Evolutionary conservation across 1,284 basidiomycete species (phyloP), one percentile per base, ranked within the genome.

Genomic region (Sparassis latifolia): DNA sequence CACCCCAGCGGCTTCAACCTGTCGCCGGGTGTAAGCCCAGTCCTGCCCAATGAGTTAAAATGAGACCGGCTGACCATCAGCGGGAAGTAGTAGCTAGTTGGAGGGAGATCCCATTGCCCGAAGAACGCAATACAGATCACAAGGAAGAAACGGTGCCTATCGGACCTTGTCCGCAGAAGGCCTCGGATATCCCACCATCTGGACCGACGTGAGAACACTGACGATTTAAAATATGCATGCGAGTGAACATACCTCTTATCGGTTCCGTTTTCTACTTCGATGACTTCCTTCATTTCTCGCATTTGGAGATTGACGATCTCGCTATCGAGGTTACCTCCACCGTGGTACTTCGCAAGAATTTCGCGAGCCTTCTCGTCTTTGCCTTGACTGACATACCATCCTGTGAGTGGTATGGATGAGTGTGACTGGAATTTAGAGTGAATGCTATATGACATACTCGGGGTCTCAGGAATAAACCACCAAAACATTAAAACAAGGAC

Each of bases 231-330:
- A 20, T 27, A 6, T 12, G 28, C 9, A 28, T 42, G 6, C 6
- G 6, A 10, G 40, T 10, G 27, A n/a, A 44, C 6, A 7, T 32
- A 46, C 51, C 69, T 58, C 63, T 77, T 76, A 62, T 77, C 75
- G 41, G 71, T 67, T 28, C 70, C 75, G 33, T 40, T 52, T 49
- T 71, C 66, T 5, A 65, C 52, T 32, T 59, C 57, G 45, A 77
- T 76, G 48, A 66, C 64, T 45, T 72, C 72, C 53, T 64, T 65
- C 65, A 77, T 73, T 57, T 77, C 76, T 42, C 62, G 59, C 52
- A 70, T 65, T 61, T 77, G 69, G 44, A 76, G 64, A 4, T 55
- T 54, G 39, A 66, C 69, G 51, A 66, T 57, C 4, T 58, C 55
- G 20, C 62, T 60, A 49, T 60, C 47, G 2, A 54, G 41, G 33